Conservation (phyloP, 495 filamentous ascomycete species). For the Annulohypoxylon nitens region DNA sequence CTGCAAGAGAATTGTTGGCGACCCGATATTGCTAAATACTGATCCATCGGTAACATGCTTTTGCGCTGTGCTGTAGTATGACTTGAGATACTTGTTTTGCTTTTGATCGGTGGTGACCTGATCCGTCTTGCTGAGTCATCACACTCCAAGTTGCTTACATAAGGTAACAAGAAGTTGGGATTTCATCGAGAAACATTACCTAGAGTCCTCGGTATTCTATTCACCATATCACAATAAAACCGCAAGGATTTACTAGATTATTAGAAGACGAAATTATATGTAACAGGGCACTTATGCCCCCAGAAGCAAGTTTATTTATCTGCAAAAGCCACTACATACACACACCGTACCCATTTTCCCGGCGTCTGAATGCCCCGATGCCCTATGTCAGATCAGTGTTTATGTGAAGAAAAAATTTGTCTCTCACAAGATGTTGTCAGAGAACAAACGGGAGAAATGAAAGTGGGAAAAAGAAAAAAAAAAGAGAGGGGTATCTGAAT, state of each 20-base stretch:
- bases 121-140: not conserved
- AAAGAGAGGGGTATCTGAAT: slow-evolving; percentile 20
- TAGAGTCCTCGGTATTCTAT: too few species aligned
- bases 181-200: too few species aligned
- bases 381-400: slow-evolving; percentile 36
- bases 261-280: slow-evolving; percentile 8
- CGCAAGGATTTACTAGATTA: not conserved
- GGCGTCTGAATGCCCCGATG: not conserved
- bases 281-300: slow-evolving; percentile 43
- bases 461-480: not conserved
- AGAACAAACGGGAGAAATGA: not conserved
- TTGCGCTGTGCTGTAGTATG: not conserved
- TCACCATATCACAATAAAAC: not conserved
- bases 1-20: slow-evolving; percentile 7
- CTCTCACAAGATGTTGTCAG: slow-evolving; percentile 11
- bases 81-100: not conserved
- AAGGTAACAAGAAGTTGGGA: too few species aligned
- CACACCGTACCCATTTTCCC: slow-evolving; percentile 1
- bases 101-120: not conserved
- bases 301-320: slow-evolving; percentile 50
- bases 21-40: not conserved
- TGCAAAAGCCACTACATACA: slow-evolving; percentile 51
- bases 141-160: not conserved
- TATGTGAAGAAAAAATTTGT: slow-evolving; percentile 24
- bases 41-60: not conserved